Base-by-base conservation (phyloP, 768 basidiomycete species). In the Hericium rajendrae region DNA sequence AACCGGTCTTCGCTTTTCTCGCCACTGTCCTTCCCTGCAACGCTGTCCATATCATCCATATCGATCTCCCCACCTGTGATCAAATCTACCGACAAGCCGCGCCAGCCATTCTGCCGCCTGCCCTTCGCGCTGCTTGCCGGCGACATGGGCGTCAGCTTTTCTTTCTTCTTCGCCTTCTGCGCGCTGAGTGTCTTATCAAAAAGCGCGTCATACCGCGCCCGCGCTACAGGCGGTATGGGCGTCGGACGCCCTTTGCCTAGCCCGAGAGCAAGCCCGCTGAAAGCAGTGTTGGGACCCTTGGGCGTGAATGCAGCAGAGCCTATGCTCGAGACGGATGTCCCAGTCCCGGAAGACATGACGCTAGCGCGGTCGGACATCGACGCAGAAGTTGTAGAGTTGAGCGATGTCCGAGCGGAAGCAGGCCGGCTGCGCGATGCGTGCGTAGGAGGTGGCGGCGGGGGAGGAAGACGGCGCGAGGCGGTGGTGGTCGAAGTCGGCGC, bases 41-140 rank as follows among this genome's bases (percentile, higher is more conserved):
- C 4, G 43, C 43, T 46, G 16, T 56, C 48, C 18, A 28, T 46
- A 22, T 39, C 38, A 41, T 24, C 24, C 37, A 6, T 4, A 46
- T 6, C 22, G 24, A 71, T 71, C 13, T 71, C 72, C 2, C 65
- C 62, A 55, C 63, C 67, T n/a, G 76, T 75, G 50, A 81, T 79
- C 50, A 83, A 67, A 66, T 86, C 85, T 18, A 86, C 78, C 0
- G 84, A 85, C 38, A 84, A 64, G 6, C 80, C 85, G 38, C 85
- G 74, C 87, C 87, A 89, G 3, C 87, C 87, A 3, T 84, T 81
- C 55, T 80, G 77, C 56, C 81, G 69, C 39, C 64, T 73, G 59
- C 75, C 73, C 15, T 73, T 64, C 37, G 71, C 71, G 18, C 71
- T 59, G 0, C 74, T 72, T 57, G 71, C 71, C 2, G 49, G 49